Conservation (phyloP, 768 basidiomycete genomes). For the Tephrocybe sp. region DNA sequence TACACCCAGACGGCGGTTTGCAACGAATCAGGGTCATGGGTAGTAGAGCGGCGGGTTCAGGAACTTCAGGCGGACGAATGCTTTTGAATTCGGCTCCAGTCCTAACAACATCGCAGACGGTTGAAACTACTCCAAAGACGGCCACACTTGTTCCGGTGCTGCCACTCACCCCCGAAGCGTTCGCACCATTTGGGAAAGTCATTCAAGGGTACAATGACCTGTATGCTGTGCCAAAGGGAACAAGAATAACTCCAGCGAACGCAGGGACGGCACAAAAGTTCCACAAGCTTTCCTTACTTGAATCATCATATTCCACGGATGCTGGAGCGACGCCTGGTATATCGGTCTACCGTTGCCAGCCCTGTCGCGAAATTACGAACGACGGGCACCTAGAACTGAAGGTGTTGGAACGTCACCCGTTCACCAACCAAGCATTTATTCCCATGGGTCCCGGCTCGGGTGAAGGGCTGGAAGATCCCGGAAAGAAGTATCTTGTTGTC, state of each 20-base stretch:
- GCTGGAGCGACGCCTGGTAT: slow-evolving; percentile 64
- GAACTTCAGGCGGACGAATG: not conserved
- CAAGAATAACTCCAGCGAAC: slow-evolving; percentile 81
- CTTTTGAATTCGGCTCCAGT: not conserved
- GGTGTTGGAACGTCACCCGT: slow-evolving; percentile 87
- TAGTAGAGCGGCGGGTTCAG: slow-evolving; percentile 35
- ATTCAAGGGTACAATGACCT: slow-evolving; percentile 82
- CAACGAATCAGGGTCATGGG: slow-evolving; percentile 90
- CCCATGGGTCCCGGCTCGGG: slow-evolving; percentile 77
- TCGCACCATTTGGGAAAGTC: slow-evolving; percentile 87
- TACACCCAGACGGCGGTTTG: slow-evolving; percentile 93
- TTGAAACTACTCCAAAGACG: not conserved
- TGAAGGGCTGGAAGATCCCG: slow-evolving; percentile 48
- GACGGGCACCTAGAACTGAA: slow-evolving; percentile 58
- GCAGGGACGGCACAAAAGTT: slow-evolving; percentile 90
- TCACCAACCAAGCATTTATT: slow-evolving; percentile 90
- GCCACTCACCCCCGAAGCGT: slow-evolving; percentile 82
- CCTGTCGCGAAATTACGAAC: slow-evolving; percentile 39
- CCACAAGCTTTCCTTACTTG: slow-evolving; percentile 82
- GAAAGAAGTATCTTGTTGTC: slow-evolving; percentile 73
- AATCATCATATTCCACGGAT: slow-evolving; percentile 61
- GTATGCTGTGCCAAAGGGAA: slow-evolving; percentile 63
- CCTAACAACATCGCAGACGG: slow-evolving; percentile 4
- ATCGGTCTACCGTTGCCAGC: slow-evolving; percentile 83
- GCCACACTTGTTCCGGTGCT: slow-evolving; percentile 46